Percentiles rank a stretch among this genome's conserved stretches.
Evolutionary conservation across 305 asterid genomes (phyloP).

Genomic region (Stenogyne calaminthoides): DNA sequence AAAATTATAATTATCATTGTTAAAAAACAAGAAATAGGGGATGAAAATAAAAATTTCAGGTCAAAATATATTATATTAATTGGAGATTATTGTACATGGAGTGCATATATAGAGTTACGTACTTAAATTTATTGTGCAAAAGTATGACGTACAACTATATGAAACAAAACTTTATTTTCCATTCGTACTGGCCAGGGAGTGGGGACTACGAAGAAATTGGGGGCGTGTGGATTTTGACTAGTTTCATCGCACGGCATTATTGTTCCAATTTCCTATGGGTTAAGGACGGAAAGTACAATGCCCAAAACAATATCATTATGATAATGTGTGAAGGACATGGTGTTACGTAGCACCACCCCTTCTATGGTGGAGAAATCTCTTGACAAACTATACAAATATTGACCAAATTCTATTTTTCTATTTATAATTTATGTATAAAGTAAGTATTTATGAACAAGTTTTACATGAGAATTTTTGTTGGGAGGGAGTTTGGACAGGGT

Average conservation of each 20-base stretch:
- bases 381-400: neutral
- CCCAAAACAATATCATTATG: neutral
- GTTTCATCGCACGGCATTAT: neutral
- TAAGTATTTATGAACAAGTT: too few relatives aligned
- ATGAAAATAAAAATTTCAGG: too few relatives aligned
- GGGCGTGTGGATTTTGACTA: neutral
- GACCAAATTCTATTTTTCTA: neutral
- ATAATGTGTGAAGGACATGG: neutral
- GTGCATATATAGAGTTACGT: too few relatives aligned
- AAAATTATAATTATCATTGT: too few relatives aligned
- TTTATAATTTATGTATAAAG: too few relatives aligned
- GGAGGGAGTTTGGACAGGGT: too few relatives aligned
- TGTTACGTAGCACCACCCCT: neutral
- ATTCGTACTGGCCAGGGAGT: neutral
- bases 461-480: too few relatives aligned
- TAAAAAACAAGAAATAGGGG: too few relatives aligned
- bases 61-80: too few relatives aligned
- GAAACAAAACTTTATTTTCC: neutral
- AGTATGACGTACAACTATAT: too few relatives aligned
- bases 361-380: neutral
- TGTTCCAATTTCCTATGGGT: neutral
- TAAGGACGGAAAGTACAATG: slow-evolving; percentile 26
- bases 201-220: neutral
- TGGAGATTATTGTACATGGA: too few relatives aligned
- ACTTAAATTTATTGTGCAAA: too few relatives aligned